Conservation (phyloP, 2,329 filamentous ascomycete species). For the Exophiala sp. region DNA sequence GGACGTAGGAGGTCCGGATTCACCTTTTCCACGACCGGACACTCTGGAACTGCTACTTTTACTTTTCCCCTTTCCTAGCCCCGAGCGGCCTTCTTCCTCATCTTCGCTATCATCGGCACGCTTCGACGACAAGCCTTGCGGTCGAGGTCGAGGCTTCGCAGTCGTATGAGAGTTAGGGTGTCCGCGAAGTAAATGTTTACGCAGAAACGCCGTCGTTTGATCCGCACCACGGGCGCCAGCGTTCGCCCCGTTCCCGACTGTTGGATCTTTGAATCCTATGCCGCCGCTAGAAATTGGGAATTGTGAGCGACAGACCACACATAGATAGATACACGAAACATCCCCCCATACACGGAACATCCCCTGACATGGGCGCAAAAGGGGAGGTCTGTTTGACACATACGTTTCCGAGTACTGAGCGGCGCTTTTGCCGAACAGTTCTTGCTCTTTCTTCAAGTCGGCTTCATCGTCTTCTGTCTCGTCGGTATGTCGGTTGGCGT, state of each 20-base stretch:
- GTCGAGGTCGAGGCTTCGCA: constrained; percentile 3
- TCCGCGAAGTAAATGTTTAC: constrained; percentile 17
- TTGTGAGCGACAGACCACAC: no score
- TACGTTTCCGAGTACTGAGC: constrained; percentile 15
- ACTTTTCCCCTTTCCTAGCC: constrained; percentile 1
- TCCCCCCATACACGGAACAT: no score
- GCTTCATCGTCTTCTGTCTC: constrained; percentile 7
- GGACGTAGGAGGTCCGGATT: neutral
- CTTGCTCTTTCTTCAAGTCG: constrained; percentile 1
- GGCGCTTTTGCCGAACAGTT: constrained; percentile 3
- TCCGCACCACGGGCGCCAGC: neutral
- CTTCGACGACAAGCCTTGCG: neutral
- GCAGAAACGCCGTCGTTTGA: constrained; percentile 17
- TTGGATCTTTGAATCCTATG: constrained; percentile 8
- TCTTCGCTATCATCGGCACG: constrained; percentile 14
- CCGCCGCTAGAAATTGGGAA: constrained; percentile 2
- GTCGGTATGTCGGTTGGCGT: neutral
- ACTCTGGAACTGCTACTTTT: neutral
- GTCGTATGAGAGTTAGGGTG: neutral
- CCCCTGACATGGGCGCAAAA: no score
- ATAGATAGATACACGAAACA: no score
- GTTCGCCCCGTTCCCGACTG: neutral
- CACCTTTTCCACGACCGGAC: neutral
- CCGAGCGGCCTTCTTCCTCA: constrained; percentile 13
- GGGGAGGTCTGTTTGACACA: no score